Evolutionary conservation across 306 rosid genomes (phyloP).

Genomic region (Trichosanthes truncata): DNA sequence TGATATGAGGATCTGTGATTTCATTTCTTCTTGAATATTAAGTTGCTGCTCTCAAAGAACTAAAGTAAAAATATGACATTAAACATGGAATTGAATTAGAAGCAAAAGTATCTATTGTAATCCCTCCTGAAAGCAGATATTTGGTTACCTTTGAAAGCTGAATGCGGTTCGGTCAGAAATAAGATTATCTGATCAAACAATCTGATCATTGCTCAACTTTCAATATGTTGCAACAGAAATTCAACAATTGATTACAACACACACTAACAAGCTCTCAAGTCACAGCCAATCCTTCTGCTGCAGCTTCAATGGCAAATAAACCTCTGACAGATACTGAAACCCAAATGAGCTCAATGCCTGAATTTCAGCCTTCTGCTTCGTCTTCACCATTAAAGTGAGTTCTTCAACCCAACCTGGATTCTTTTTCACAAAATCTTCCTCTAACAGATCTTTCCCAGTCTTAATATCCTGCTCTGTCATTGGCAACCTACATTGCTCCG

Average conservation of each 20-base stretch:
- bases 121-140: not conserved
- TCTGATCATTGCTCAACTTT: not conserved
- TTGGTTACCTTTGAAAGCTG: not conserved
- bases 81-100: slow-evolving; percentile 2
- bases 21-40: not conserved
- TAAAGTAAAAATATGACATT: not conserved
- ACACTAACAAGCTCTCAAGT: not conserved
- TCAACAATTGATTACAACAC: not conserved
- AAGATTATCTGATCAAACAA: not conserved
- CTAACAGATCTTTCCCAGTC: slow-evolving; percentile 85
- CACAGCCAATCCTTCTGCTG: slow-evolving; percentile 85
- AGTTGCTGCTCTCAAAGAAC: not conserved
- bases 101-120: not conserved
- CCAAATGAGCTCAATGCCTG: slow-evolving; percentile 90
- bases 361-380: slow-evolving; percentile 94
- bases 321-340: slow-evolving; percentile 83
- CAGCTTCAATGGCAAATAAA: slow-evolving; percentile 76
- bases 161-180: not conserved
- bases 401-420: slow-evolving; percentile 97
- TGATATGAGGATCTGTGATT: not conserved
- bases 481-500: slow-evolving; percentile 81
- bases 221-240: not conserved
- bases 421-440: slow-evolving; percentile 94
- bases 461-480: slow-evolving; percentile 97
- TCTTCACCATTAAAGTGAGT: slow-evolving; percentile 81